Base-by-base conservation (phyloP, 1,284 basidiomycete species). In the Sporisorium scitamineum region DNA sequence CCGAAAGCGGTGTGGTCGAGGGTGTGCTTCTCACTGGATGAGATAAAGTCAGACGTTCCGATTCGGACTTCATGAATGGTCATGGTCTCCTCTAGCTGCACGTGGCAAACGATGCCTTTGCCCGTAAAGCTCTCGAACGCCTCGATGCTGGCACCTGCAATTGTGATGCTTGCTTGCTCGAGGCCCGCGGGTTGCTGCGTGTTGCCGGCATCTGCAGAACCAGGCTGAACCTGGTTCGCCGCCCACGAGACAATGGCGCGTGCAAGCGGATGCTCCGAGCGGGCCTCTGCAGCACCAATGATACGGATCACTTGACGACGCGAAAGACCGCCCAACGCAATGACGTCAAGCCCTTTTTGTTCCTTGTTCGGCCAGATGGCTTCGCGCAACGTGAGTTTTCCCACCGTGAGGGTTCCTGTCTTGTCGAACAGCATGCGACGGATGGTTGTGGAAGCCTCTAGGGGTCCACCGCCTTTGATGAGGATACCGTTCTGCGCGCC, bases 401-500 rank as follows among this genome's bases (percentile, higher is more conserved):
- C 97, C 52, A 93, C 88, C 0, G 97, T 99, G 14, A 99, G 90
- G 0, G 97, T 99, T 5, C 97, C 97, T 0, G 97, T 99, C 89
- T 99, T 99, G 89, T 99, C 97, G 61, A 99, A 87, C 0, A 97
- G 90, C 76, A 99, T 91, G 37, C 90, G 89, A 81, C 90, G 90
- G 80, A 99, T 91, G 55, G 89, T 89, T 79, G 90, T 91, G 84
- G 94, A 95, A 3, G 94, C 94, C 85, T 99, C 97, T 45, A 99
- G 88, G 2, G 97, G 95, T 22, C 92, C 89, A 3, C 95, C 97
- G 48, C 97, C 95, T 85, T 99, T 99, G 90, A 99, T 98, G 53
- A 99, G 87, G 73, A 99, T 99, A 0, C 97, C 97, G 82, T 98
- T 95, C 88, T 93, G 90, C 13, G 97, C 97, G 1, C 97, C 97